Conservation (phyloP, 2,329 filamentous ascomycete genomes). For the Fusarium fracticaudum region DNA sequence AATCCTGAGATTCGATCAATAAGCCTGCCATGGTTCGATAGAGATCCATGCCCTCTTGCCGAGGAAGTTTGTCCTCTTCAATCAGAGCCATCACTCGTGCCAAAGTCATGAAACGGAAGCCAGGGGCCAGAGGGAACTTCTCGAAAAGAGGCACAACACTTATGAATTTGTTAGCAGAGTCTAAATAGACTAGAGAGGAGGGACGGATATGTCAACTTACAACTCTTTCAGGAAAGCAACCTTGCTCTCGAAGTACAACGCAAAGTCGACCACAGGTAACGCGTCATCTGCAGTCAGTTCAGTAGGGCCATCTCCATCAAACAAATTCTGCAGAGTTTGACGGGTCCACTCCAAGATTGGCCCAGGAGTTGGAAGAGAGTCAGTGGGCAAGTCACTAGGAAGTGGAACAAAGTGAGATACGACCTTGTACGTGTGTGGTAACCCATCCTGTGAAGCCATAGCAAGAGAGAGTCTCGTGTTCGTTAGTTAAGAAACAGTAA, state of each 20-base stretch:
- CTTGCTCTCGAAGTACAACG: slow-evolving; percentile 24
- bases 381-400: neutral
- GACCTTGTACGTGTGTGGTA: neutral
- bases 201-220: neutral
- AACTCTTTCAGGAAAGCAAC: slow-evolving; percentile 2
- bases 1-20: neutral
- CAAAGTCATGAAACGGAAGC: slow-evolving; percentile 19
- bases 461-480: neutral
- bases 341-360: slow-evolving; percentile 22
- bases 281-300: slow-evolving; percentile 10
- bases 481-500: neutral
- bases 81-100: neutral
- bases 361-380: neutral
- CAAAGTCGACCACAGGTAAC: slow-evolving; percentile 15
- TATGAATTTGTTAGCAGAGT: neutral
- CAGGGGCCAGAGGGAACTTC: neutral
- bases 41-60: neutral
- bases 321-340: neutral
- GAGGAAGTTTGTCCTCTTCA: neutral
- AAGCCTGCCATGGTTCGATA: neutral
- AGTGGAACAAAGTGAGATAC: slow-evolving; percentile 12
- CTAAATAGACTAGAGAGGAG: neutral
- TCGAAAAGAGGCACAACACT: slow-evolving; percentile 17
- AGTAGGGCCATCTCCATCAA: neutral
- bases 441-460: neutral